These are phyloP conservation scores for Scutellaria minor DNA, from an alignment of 257 asterid species.

Conservation along the genomic window DNA sequence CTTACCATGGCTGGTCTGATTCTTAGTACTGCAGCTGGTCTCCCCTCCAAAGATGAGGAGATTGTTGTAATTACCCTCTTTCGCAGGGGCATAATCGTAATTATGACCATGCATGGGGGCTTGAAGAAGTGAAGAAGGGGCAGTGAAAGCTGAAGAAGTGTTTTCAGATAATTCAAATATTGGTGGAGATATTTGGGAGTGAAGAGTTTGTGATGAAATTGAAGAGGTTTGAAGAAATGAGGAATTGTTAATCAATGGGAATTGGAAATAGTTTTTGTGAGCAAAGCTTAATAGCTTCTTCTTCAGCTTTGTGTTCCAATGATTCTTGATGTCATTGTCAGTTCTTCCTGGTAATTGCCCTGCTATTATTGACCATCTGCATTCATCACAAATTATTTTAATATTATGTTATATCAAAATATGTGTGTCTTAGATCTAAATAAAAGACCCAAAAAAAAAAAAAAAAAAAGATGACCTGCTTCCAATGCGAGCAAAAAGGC, in stretches of 20 bases:
- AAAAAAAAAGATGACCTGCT: constrained; percentile 59
- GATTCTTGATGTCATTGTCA: constrained; percentile 86
- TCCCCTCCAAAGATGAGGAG: constrained; percentile 45
- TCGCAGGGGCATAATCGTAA: constrained; percentile 1
- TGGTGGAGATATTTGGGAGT: constrained; percentile 20
- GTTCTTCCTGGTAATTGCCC: constrained; percentile 89
- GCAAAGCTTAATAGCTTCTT: constrained; percentile 52
- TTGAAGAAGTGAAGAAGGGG: constrained; percentile 25
- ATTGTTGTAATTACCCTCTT: constrained; percentile 3
- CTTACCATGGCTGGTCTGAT: constrained; percentile 19
- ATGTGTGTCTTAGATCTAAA: no score
- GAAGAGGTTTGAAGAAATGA: constrained; percentile 31
- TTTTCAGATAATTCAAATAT: constrained; percentile 9
- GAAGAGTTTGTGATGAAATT: constrained; percentile 27
- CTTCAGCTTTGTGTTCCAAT: constrained; percentile 95
- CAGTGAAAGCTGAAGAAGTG: constrained; percentile 28
- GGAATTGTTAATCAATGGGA: not conserved
- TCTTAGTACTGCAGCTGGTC: constrained; percentile 34
- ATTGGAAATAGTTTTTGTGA: constrained; percentile 29
- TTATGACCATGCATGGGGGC: constrained; percentile 23
- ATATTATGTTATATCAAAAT: no score
- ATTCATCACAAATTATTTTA: not conserved
- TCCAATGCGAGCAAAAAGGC: constrained; percentile 78
- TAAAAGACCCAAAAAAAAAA: no score
- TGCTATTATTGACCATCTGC: constrained; percentile 77